A percentile compares a stretch with the other conserved stretches of the same genome.
These are phyloP conservation scores for Thalassiosira profunda DNA, from an alignment of 108 stramenopile species.

Conservation along the genomic window DNA sequence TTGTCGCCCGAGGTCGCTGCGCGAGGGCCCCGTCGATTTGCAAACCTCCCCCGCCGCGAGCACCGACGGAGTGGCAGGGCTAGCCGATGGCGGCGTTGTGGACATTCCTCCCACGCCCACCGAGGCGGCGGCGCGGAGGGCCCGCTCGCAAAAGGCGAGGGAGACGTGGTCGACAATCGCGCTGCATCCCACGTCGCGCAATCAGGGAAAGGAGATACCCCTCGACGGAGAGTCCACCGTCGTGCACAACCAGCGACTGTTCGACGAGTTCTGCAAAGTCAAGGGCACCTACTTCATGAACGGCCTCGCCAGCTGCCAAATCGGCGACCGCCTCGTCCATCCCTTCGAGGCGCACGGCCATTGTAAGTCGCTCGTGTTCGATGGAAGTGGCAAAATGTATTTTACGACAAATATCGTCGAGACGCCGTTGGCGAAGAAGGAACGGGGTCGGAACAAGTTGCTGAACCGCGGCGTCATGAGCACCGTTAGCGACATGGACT, in stretches of 20 bases:
- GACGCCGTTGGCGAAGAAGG: not conserved
- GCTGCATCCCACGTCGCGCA: conserved; percentile 6
- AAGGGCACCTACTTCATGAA: conserved; percentile 17
- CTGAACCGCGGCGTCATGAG: conserved; percentile 9
- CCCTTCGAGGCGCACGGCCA: conserved; percentile 10
- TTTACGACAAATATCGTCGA: conserved; percentile 2
- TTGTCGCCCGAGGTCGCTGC: too few relatives aligned
- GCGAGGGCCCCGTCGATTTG: too few relatives aligned
- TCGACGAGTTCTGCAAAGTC: conserved; percentile 1
- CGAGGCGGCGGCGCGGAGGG: too few relatives aligned
- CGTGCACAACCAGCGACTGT: not conserved
- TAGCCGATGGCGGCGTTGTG: too few relatives aligned
- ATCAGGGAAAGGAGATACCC: not conserved
- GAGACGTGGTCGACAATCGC: conserved; percentile 6
- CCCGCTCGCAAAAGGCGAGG: not conserved
- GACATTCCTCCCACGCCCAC: too few relatives aligned
- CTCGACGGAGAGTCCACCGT: conserved; percentile 2
- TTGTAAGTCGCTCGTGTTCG: conserved; percentile 8
- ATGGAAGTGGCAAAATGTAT: conserved; percentile 9
- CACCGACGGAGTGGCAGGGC: too few relatives aligned
- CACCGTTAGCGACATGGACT: conserved; percentile 1
- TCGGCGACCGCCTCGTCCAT: conserved; percentile 3
- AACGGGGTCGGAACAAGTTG: not conserved
- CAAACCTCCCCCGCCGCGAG: too few relatives aligned
- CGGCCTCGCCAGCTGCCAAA: conserved; percentile 6